Conservation (phyloP, 2,329 filamentous ascomycete genomes). For the Pestalotiopsis sp. region DNA sequence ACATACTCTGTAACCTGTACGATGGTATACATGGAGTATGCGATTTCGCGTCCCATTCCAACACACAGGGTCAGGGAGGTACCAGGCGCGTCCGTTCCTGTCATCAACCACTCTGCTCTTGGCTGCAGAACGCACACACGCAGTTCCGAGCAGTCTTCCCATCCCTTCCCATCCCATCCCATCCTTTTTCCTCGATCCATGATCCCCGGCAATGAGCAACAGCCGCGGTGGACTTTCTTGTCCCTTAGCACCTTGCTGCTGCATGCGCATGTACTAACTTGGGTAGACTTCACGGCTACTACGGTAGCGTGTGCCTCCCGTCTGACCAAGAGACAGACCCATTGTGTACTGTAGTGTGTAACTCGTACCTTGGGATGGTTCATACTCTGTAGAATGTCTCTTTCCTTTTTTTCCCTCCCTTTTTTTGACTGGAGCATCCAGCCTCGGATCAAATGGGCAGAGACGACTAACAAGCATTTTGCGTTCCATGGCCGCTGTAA, state of each 20-base stretch:
- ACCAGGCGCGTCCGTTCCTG: conserved; percentile 11
- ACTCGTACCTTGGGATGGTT: no score
- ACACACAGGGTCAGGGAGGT: background rate
- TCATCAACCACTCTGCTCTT: conserved; percentile 14
- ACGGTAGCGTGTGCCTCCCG: conserved; percentile 15
- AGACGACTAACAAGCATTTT: no score
- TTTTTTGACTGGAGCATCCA: background rate
- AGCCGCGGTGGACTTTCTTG: background rate
- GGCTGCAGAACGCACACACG: background rate
- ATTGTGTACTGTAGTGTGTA: conserved; percentile 3
- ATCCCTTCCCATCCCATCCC: conserved; percentile 3
- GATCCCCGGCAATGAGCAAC: conserved; percentile 11
- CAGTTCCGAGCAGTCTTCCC: background rate
- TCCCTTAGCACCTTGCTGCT: background rate
- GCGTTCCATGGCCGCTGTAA: no score
- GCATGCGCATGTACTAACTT: background rate
- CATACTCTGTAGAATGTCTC: background rate
- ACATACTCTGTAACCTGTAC: background rate
- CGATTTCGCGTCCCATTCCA: background rate
- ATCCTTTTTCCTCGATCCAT: background rate
- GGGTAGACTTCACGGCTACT: conserved; percentile 2
- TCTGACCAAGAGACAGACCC: background rate
- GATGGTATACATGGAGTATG: background rate
- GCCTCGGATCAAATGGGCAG: no score
- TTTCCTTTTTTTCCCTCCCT: conserved; percentile 3